Base-by-base conservation (phyloP, 2,329 filamentous ascomycete genomes). In the Aspergillus flavus region DNA sequence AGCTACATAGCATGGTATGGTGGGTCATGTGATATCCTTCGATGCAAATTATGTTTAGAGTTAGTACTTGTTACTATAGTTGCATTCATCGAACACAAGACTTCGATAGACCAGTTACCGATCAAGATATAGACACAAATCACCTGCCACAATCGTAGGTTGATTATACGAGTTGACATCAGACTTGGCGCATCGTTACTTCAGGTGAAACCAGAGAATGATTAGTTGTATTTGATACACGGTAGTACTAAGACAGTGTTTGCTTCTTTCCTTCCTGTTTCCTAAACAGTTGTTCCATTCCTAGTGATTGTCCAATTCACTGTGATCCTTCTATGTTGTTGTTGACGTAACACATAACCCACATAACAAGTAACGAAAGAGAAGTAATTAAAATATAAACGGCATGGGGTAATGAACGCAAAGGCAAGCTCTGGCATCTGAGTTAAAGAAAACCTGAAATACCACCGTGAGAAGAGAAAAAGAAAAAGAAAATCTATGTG, bases 281-380 rank as follows among this genome's bases (percentile, higher is more conserved):
- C 41, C 28, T 56, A 41, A 45, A 56, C 28, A 21, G 21, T 21
- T 54, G 23, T 57, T 61, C 14, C 53, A 57, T 41, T 57, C 45
- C 57, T 55, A 57, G 61, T 64, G 60, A 66, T 58, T 61, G 62
- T 69, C 66, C 64, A 68, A 61, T 67, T 63, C 64, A 66, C 65
- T 58, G 64, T 16, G 56, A 68, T 56, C 64, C 62, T 61, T 72
- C 69, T 72, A 72, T 72, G 68, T 64, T 68, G 61, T 53, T 54
- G 56, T 61, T 61, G 64, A 68, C 70, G 68, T 72, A 68, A 72
- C 69, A 71, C 70, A 71, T 72, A 67, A 70, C 70, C 69, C 68
- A 68, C 65, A 63, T 69, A 59, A 62, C 48, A 64, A 41, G 48
- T 34, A 67, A 63, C 41, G 63, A 66, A 65, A 69, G 61, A 69